phyloP scores from a whole-genome alignment of 805 yeast genomes.

The Kuraishia floccosa region DNA sequence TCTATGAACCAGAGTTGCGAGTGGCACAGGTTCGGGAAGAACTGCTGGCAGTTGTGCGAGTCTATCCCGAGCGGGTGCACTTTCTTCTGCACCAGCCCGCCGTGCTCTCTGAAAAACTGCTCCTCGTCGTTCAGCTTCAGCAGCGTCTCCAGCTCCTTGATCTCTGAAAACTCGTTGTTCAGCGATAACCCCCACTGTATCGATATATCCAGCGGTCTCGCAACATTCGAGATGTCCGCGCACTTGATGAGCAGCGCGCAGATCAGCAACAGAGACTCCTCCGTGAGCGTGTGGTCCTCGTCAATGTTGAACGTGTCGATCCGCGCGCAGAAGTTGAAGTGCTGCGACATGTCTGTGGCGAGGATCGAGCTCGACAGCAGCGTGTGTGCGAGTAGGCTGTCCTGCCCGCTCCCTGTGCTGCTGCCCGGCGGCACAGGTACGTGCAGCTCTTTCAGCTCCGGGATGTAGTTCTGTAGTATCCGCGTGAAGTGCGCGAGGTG shows the following conservation, averaged over 20 bases:
- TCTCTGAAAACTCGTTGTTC: slow-evolving; percentile 66
- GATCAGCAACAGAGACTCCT: slow-evolving; percentile 26
- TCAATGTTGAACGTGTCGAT: slow-evolving; percentile 24
- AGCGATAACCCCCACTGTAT: slow-evolving; percentile 83
- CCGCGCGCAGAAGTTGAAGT: slow-evolving; percentile 54
- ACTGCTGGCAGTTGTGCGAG: slow-evolving; percentile 31
- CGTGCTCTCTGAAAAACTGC: slow-evolving; percentile 1
- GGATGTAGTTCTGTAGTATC: slow-evolving; percentile 42
- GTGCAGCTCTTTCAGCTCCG: slow-evolving; percentile 14
- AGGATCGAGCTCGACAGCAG: slow-evolving; percentile 25
- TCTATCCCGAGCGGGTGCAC: no score
- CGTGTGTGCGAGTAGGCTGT: not conserved
- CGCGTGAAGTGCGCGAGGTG: slow-evolving; percentile 58
- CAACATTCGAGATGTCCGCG: slow-evolving; percentile 92
- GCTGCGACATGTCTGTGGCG: slow-evolving; percentile 92
- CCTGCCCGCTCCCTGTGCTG: no score
- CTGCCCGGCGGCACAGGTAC: not conserved
- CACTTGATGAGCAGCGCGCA: slow-evolving; percentile 74
- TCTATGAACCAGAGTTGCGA: slow-evolving; percentile 80
- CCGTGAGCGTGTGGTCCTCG: not conserved
- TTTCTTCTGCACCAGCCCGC: slow-evolving; percentile 7
- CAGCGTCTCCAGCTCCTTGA: slow-evolving; percentile 35
- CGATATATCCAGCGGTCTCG: slow-evolving; percentile 66
- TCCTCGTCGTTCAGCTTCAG: slow-evolving; percentile 5
- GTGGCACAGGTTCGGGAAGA: slow-evolving; percentile 40